phyloP scores from a whole-genome alignment of 371 early-diverging fungal species.

The Circinella minor region DNA sequence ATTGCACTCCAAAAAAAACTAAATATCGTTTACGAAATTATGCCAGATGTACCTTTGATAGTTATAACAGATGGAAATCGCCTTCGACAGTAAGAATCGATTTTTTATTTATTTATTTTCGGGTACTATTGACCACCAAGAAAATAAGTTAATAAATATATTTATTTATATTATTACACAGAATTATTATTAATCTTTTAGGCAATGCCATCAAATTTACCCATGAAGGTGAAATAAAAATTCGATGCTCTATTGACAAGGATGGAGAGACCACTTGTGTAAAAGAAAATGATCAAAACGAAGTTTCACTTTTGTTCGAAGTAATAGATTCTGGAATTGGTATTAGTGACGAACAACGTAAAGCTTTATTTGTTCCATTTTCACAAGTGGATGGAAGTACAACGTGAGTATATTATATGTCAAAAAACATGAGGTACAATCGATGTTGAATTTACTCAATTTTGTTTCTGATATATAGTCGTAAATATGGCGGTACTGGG shows the following conservation, averaged over 20 bases:
- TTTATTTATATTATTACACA: conserved; percentile 1
- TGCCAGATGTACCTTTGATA: conserved; percentile 35
- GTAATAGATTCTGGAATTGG: conserved; percentile 62
- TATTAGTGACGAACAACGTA: conserved; percentile 57
- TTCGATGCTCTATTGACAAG: conserved; percentile 41
- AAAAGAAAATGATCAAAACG: conserved; percentile 9
- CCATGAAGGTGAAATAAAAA: conserved; percentile 54
- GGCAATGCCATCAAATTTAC: conserved; percentile 59
- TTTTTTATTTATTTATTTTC: no score
- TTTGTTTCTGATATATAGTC: conserved; percentile 22
- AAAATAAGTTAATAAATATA: no score
- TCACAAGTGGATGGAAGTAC: conserved; percentile 66
- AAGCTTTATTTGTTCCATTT: conserved; percentile 61
- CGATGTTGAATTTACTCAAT: neutral
- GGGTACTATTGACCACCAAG: no score
- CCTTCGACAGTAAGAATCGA: conserved; percentile 36
- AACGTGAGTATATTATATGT: conserved; percentile 30
- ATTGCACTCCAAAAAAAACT: conserved; percentile 56
- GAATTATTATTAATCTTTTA: conserved; percentile 41
- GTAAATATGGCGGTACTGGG: conserved; percentile 69
- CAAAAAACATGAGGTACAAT: neutral
- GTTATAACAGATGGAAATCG: conserved; percentile 55
- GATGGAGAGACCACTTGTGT: neutral
- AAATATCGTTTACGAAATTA: conserved; percentile 47
- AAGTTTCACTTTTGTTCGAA: conserved; percentile 35